Base-by-base conservation (phyloP, 2,329 filamentous ascomycete genomes). In the Exophiala lecanii-corni region DNA sequence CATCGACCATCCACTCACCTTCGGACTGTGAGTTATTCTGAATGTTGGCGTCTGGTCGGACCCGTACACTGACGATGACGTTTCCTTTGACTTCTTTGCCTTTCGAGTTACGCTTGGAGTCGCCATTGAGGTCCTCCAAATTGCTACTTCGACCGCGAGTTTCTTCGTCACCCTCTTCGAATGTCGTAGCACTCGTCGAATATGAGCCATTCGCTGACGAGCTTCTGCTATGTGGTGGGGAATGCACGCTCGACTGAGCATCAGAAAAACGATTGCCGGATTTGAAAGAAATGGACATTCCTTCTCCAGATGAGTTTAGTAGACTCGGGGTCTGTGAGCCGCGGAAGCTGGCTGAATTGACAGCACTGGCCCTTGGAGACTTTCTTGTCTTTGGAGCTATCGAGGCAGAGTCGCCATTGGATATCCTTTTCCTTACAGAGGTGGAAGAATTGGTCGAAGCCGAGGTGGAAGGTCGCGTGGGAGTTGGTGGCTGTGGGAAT, bases 191-290 rank as follows among this genome's bases (percentile, higher is more conserved):
- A 40, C 84, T 94, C 2, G 89, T 94, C 9, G 87, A 89, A 60
- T 94, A 94, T 1, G 89, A 96, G 47, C 87, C 89, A 62, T 95
- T 86, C 1, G 89, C 86, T 18, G 91, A 96, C 18, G 91, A 95
- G 60, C 84, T 94, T 52, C 89, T 78, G 62, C 91, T 97, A 55
- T 91, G 87, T 1, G 89, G 81, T 4, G 87, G 87, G 3, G 89
- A 95, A 3, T 84, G 80, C 13, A 89, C 72, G 61, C 83, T 89
- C 45, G 86, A 79, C 26, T 88, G 72, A 17, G 83, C 84, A 56
- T 89, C 86, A 0, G 83, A 86, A 57, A 81, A 82, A 55, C 84
- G 76, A 19, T 78, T 71, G 39, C 76, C 78, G 23, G 75, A 72
- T 25, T 70, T 73, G 44, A 76, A 76, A 2, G 75, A 72, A 25